Evolutionary conservation across 495 filamentous ascomycete species (phyloP), one percentile per base, ranked within the genome.

Genomic region (Neurospora sp.): DNA sequence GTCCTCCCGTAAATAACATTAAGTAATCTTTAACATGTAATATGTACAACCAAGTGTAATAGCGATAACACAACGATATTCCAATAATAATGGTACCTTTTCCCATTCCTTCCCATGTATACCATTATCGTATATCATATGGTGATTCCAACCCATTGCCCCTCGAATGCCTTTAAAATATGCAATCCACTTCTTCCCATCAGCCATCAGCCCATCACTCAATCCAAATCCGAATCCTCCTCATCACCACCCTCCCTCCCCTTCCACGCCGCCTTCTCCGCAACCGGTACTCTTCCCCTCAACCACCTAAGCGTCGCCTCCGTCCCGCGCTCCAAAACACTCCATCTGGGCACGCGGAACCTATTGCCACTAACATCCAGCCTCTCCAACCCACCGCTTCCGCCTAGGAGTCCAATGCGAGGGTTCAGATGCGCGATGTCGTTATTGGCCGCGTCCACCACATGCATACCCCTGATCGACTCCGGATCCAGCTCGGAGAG

Each of bases 291-390:
- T 73, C 91, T 88, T 69, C 92, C 91, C 73, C 92, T 89, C 72
- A 97, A 79, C 91, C 92, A 98, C 70, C 91, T 86, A 76, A 97
- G 84, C n/a, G 93, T 88, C 20, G 92, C 90, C 78, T 96, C 93
- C 1, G 94, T 97, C 9, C 95, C 95, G 73, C 94, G 92, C 72
- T 94, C 92, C 72, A 98, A 83, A 16, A 97, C 87, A 71, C 92
- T 93, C 86, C 90, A 94, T 48, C 92, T 86, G n/a, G 95, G 95
- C 59, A 97, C 94, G 23, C 92, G 83, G 80, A 97, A 97, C 38
- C 85, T 86, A 79, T 97, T 97, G 10, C 93, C 93, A 27, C 88
- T 89, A 20, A 97, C 90, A 66, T 93, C 88, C 12, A 89, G 73
- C 71, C 78, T 79, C 77, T 87, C 83, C 20, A 89, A 79, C 6